Evolutionary conservation across 2,329 filamentous ascomycete genomes (phyloP).

Genomic region (Byssochlamys sp.): DNA sequence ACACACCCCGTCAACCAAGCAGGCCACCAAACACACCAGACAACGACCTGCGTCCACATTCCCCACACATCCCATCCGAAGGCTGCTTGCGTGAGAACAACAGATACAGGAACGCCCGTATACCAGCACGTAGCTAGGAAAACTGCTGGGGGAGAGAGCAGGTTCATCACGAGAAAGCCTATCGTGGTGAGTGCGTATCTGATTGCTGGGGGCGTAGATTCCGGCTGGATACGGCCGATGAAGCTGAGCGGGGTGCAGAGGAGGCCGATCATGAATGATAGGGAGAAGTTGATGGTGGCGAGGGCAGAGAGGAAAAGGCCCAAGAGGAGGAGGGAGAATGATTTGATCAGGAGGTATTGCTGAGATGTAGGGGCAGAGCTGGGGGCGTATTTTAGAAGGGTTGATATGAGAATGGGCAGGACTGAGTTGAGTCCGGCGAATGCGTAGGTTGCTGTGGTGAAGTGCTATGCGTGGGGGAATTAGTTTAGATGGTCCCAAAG

Average conservation of each 20-base stretch:
- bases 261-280: constrained; percentile 75
- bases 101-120: constrained; percentile 42
- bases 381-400: constrained; percentile 38
- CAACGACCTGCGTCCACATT: constrained; percentile 75
- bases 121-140: constrained; percentile 43
- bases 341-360: constrained; percentile 71
- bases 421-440: constrained; percentile 36
- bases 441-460: constrained; percentile 49
- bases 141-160: constrained; percentile 51
- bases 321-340: constrained; percentile 81
- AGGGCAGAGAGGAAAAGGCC: constrained; percentile 87
- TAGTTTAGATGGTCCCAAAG: constrained; percentile 1
- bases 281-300: constrained; percentile 89
- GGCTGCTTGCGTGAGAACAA: constrained; percentile 61
- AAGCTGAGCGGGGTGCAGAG: constrained; percentile 73
- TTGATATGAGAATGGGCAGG: not conserved
- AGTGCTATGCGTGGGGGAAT: constrained; percentile 37
- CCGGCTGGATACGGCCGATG: constrained; percentile 24
- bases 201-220: constrained; percentile 2
- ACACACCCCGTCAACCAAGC: constrained; percentile 62
- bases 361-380: constrained; percentile 51
- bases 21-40: constrained; percentile 96
- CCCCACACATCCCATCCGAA: constrained; percentile 86
- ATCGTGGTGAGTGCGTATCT: constrained; percentile 22
- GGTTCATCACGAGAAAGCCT: constrained; percentile 46